These are phyloP conservation scores for Rhodamnia rubescens DNA, from an alignment of 345 rosid species.

Conservation along the genomic window DNA sequence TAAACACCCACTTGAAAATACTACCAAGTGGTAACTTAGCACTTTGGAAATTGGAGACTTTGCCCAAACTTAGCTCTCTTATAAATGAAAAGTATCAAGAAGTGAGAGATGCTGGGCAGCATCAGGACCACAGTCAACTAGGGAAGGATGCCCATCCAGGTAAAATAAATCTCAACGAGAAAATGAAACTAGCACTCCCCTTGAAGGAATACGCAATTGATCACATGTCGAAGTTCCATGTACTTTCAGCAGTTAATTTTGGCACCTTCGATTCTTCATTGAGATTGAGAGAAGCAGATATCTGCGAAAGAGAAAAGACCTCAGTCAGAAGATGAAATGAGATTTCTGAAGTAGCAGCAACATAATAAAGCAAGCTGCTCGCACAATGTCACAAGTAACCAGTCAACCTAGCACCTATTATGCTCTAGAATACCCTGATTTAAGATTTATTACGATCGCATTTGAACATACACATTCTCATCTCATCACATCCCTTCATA, in stretches of 20 bases:
- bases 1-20: neutral
- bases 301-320: conserved; percentile 17
- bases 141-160: conserved; percentile 4
- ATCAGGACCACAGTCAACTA: neutral
- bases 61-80: neutral
- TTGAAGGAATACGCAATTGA: neutral
- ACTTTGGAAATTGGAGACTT: neutral
- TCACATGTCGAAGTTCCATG: conserved; percentile 69
- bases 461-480: neutral
- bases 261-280: conserved; percentile 58
- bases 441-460: neutral
- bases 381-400: neutral
- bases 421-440: neutral
- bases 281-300: conserved; percentile 53
- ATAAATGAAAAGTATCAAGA: neutral
- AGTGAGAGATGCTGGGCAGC: neutral
- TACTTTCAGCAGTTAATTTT: conserved; percentile 58
- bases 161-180: neutral
- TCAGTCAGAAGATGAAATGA: neutral
- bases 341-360: neutral
- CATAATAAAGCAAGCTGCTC: neutral
- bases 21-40: neutral
- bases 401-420: neutral
- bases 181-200: neutral
- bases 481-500: neutral